Base-by-base conservation (phyloP, 495 filamentous ascomycete genomes). In the Pseudotulostoma volvatum region DNA sequence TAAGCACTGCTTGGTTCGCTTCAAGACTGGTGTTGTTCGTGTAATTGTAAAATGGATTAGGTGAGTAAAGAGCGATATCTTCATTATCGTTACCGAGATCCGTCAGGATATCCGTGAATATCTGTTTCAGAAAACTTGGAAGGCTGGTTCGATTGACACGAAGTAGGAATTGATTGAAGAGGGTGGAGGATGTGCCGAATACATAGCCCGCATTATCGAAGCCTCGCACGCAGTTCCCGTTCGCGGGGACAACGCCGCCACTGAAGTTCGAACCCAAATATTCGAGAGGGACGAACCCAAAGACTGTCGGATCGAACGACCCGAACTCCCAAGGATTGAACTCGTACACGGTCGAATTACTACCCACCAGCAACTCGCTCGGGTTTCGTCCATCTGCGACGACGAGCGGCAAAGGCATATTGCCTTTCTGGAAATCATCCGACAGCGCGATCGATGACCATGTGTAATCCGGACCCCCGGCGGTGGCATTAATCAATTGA, bases 301-400 rank as follows among this genome's bases (percentile, higher is more conserved):
- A 86, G 2, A 83, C 60, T 0, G 75, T 82, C 1, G 84, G 82
- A 53, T 95, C 87, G 44, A 70, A 85, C 9, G 75, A 75, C 28
- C 87, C 87, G 36, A 90, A 70, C 48, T 95, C 87, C 51, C 68
- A 88, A 1, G 87, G 82, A 52, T 77, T 86, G 67, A 92, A 84
- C 49, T 88, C 84, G 43, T 67, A 80, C 33, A 90, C 72, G 3
- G 87, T 93, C 3, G 82, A 68, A 49, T 90, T 93, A 21, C 70
- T 52, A 2, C 77, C 66, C 36, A 92, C 58, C 38, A 86, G 54
- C 3, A 47, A 52, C 31, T 77, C 68, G 3, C 71, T 74, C 0
- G 82, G 84, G 20, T 65, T 61, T 15, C 86, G 74, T 16, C 68
- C 74, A 53, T 90, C 81, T 0, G 80, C 68, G 2, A 93, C 73